Evolutionary conservation across 352 stramenopile genomes (phyloP).

Genomic region (Pythium aquatile): DNA sequence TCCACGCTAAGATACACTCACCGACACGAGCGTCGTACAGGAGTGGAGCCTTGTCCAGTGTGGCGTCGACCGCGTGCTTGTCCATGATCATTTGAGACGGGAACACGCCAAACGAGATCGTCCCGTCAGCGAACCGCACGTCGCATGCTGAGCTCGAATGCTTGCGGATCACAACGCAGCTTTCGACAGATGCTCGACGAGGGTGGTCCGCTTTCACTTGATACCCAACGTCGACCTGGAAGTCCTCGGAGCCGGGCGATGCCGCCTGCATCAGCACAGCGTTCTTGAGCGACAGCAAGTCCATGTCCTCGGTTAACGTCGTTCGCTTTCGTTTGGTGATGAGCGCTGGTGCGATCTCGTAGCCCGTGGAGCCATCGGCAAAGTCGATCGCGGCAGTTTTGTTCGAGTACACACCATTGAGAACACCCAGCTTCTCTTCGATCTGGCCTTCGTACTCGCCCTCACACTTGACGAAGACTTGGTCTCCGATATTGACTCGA

Average conservation of each 20-base stretch:
- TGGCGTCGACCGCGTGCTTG: slow-evolving; percentile 19
- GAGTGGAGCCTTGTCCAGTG: slow-evolving; percentile 16
- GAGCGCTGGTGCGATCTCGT: slow-evolving; percentile 50
- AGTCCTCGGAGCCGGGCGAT: slow-evolving; percentile 10
- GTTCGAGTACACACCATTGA: slow-evolving; percentile 81
- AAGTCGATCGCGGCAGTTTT: slow-evolving; percentile 73
- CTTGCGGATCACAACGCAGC: slow-evolving; percentile 66
- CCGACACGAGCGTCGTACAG: slow-evolving; percentile 31
- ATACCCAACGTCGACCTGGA: slow-evolving; percentile 61
- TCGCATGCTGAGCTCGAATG: slow-evolving; percentile 62
- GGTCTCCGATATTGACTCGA: slow-evolving; percentile 77
- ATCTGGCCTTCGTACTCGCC: slow-evolving; percentile 45
- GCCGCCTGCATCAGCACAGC: slow-evolving; percentile 67
- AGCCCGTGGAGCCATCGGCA: slow-evolving; percentile 69
- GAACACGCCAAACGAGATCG: slow-evolving; percentile 73
- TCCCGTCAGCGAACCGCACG: slow-evolving; percentile 72
- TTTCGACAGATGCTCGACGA: slow-evolving; percentile 53
- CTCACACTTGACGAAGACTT: slow-evolving; percentile 67
- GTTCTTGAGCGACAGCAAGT: slow-evolving; percentile 72
- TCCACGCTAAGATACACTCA: slow-evolving; percentile 72
- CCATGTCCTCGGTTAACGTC: slow-evolving; percentile 41
- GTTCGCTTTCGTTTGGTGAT: slow-evolving; percentile 59
- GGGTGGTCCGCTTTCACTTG: slow-evolving; percentile 77
- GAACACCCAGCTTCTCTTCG: slow-evolving; percentile 64
- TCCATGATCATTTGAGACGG: slow-evolving; percentile 81